phyloP scores from a whole-genome alignment of 176 grass and related monocot genomes.

The Triticum turgidum region DNA sequence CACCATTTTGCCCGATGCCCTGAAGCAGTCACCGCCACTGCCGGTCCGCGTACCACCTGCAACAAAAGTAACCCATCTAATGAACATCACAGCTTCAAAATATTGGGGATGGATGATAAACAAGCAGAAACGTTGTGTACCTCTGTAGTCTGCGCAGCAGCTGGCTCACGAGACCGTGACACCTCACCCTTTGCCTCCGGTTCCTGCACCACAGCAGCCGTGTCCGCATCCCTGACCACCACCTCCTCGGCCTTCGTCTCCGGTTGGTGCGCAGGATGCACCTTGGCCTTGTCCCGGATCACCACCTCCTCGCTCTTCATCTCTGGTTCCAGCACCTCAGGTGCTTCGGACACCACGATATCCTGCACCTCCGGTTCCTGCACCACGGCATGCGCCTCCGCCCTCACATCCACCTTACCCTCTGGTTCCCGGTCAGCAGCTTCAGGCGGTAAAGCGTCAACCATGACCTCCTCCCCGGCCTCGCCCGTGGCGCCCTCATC shows the following conservation, averaged over 20 bases:
- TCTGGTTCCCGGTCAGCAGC: constrained; percentile 14
- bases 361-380: constrained; percentile 49
- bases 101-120: not conserved
- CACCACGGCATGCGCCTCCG: constrained; percentile 29
- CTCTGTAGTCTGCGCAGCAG: constrained; percentile 33
- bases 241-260: constrained; percentile 28
- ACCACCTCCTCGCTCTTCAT: constrained; percentile 19
- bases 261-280: constrained; percentile 21
- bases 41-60: constrained; percentile 41
- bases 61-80: constrained; percentile 2
- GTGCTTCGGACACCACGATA: constrained; percentile 30
- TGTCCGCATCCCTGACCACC: constrained; percentile 17
- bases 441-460: constrained; percentile 41
- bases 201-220: constrained; percentile 17
- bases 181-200: constrained; percentile 26
- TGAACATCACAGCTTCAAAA: constrained; percentile 38
- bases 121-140: constrained; percentile 24
- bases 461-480: constrained; percentile 47
- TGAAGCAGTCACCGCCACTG: constrained; percentile 25
- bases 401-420: constrained; percentile 25
- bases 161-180: constrained; percentile 28
- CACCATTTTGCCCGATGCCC: constrained; percentile 62
- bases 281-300: constrained; percentile 11
- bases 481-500: constrained; percentile 4
- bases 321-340: constrained; percentile 27